A percentile compares a stretch with the other conserved stretches of the same genome.
phyloP scores from a whole-genome alignment of 1,139 yeast genomes.

The Yamadazyma taylorii region DNA sequence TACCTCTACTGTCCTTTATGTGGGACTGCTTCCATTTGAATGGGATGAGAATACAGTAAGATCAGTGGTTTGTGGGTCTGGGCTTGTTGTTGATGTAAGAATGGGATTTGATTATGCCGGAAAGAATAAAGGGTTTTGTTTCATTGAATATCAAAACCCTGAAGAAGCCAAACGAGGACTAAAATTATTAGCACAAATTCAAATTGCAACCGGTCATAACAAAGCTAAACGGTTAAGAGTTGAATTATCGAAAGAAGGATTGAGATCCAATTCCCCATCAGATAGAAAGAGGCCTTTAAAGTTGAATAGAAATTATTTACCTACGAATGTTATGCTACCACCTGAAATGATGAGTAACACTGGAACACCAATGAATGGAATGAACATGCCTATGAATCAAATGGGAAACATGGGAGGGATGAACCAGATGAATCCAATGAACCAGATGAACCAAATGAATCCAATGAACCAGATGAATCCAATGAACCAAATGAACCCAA shows the following conservation, averaged over 20 bases:
- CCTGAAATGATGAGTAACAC: slow-evolving; percentile 38
- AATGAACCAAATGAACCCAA: neutral
- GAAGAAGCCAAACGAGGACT: slow-evolving; percentile 54
- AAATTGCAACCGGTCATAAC: slow-evolving; percentile 25
- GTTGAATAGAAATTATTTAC: slow-evolving; percentile 45
- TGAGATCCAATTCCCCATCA: slow-evolving; percentile 34
- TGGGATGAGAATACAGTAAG: slow-evolving; percentile 59
- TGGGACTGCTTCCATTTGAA: slow-evolving; percentile 66
- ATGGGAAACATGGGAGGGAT: neutral
- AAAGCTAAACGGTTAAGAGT: slow-evolving; percentile 44
- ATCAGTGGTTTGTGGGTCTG: slow-evolving; percentile 65
- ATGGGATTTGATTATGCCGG: slow-evolving; percentile 61
- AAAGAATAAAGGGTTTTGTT: slow-evolving; percentile 65
- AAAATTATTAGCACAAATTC: slow-evolving; percentile 41
- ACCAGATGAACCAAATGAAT: neutral
- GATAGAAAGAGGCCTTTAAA: slow-evolving; percentile 39
- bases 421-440: neutral
- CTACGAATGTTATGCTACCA: slow-evolving; percentile 57
- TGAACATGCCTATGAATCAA: neutral
- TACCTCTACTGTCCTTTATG: slow-evolving; percentile 44
- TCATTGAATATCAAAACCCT: slow-evolving; percentile 55
- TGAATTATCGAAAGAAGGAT: slow-evolving; percentile 63
- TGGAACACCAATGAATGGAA: slow-evolving; percentile 4
- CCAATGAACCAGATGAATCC: neutral
- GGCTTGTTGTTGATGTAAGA: slow-evolving; percentile 61